phyloP scores from a whole-genome alignment of 2,329 filamentous ascomycete species.

The Neofusicoccum sp. region DNA sequence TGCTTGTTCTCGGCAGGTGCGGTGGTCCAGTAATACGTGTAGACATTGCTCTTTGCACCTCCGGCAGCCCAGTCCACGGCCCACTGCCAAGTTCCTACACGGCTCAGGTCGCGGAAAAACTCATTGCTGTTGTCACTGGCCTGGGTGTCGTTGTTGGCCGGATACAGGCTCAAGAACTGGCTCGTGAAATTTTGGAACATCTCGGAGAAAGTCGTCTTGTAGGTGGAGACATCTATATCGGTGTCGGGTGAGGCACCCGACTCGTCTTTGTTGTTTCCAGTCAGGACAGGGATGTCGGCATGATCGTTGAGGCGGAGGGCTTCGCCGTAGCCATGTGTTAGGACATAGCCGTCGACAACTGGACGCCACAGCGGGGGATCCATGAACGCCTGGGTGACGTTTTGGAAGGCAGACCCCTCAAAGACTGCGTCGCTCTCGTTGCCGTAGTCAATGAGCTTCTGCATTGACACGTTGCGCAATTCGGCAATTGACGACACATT shows the following conservation, averaged over 20 bases:
- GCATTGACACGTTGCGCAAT: background rate
- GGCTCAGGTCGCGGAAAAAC: slow-evolving; percentile 25
- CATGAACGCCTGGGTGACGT: slow-evolving; percentile 5
- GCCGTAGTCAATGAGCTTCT: background rate
- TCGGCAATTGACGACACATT: slow-evolving; percentile 1
- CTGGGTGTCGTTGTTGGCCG: background rate
- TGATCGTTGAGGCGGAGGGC: background rate
- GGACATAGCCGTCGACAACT: slow-evolving; percentile 17
- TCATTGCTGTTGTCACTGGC: slow-evolving; percentile 21
- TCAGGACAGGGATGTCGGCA: slow-evolving; percentile 55
- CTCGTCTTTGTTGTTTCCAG: slow-evolving; percentile 56
- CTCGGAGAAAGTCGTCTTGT: slow-evolving; percentile 1
- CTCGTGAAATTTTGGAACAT: slow-evolving; percentile 16
- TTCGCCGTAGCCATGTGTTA: slow-evolving; percentile 5
- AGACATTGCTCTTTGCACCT: slow-evolving; percentile 25
- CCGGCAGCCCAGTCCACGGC: slow-evolving; percentile 23
- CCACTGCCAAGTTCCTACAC: slow-evolving; percentile 28
- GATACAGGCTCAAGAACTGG: background rate
- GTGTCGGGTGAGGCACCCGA: slow-evolving; percentile 52
- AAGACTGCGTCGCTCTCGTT: slow-evolving; percentile 4
- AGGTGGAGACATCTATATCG: slow-evolving; percentile 39
- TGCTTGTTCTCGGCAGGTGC: slow-evolving; percentile 35
- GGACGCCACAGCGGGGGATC: slow-evolving; percentile 1
- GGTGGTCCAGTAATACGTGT: slow-evolving; percentile 40
- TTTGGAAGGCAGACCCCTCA: background rate